Evolutionary conservation across 352 stramenopile genomes (phyloP).

Genomic region (Globisporangium mamillatum): DNA sequence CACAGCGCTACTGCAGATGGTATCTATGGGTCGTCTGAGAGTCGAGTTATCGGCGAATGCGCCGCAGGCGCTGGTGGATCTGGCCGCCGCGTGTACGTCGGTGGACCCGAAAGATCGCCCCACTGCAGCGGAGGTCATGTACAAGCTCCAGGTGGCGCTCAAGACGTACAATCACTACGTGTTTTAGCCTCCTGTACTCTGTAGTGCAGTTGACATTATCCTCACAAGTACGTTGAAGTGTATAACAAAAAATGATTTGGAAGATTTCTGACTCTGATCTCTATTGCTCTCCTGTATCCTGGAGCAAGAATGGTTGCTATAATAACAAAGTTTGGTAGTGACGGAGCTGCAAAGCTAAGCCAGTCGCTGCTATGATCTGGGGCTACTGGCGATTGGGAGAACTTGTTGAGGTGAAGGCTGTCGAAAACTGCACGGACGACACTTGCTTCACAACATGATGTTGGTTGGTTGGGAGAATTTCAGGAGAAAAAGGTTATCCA

Average conservation of each 20-base stretch:
- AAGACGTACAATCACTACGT: conserved; percentile 6
- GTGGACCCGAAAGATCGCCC: conserved; percentile 4
- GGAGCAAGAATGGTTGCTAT: too few species aligned
- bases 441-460: too few species aligned
- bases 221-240: not conserved
- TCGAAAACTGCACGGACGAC: too few species aligned
- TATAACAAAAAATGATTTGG: not conserved
- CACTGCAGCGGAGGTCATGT: not conserved
- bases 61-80: not conserved
- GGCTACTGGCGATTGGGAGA: too few species aligned
- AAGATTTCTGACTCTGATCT: too few species aligned
- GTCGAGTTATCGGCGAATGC: not conserved
- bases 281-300: too few species aligned
- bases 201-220: not conserved
- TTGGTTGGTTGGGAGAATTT: too few species aligned
- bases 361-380: too few species aligned
- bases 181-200: not conserved
- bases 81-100: not conserved
- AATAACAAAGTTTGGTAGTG: too few species aligned
- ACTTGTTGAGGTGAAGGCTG: too few species aligned
- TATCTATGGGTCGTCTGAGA: not conserved
- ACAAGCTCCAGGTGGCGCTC: conserved; percentile 1
- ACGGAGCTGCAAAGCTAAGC: too few species aligned
- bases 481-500: too few species aligned
- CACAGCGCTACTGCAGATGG: not conserved